A percentile compares a stretch with the other conserved stretches of the same genome.
phyloP scores from a whole-genome alignment of 2,329 filamentous ascomycete genomes.

The Fusarium sp. region DNA sequence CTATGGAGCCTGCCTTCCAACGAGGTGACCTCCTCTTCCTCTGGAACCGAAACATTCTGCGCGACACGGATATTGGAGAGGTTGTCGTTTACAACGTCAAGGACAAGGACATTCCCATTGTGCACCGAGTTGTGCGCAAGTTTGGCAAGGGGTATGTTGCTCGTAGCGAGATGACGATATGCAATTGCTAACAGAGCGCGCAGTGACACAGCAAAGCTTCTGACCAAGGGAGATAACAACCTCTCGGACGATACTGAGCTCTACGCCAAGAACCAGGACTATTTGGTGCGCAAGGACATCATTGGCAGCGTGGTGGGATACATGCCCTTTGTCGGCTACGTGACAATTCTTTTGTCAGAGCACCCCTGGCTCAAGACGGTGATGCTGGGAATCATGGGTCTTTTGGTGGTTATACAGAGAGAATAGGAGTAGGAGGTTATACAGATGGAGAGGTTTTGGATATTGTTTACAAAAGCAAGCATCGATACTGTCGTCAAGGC shows the following conservation, averaged over 20 bases:
- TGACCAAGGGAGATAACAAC: slow-evolving; percentile 99
- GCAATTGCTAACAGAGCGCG: slow-evolving; percentile 14
- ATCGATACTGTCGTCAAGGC: not conserved
- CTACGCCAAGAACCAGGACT: slow-evolving; percentile 89
- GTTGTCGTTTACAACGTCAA: slow-evolving; percentile 83
- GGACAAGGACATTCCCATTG: slow-evolving; percentile 97
- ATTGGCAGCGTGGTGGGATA: slow-evolving; percentile 94
- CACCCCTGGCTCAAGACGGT: slow-evolving; percentile 98
- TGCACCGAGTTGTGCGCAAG: slow-evolving; percentile 89
- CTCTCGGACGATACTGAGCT: slow-evolving; percentile 89
- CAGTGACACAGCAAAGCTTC: slow-evolving; percentile 75
- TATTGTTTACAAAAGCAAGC: slow-evolving; percentile 11
- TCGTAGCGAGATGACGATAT: not conserved
- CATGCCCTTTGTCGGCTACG: slow-evolving; percentile 95
- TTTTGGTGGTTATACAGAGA: slow-evolving; percentile 91
- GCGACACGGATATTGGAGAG: slow-evolving; percentile 69
- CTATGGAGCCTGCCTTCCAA: slow-evolving; percentile 88
- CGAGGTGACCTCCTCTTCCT: slow-evolving; percentile 82
- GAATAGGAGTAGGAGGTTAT: slow-evolving; percentile 68
- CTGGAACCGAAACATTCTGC: slow-evolving; percentile 78
- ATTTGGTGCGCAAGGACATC: slow-evolving; percentile 88
- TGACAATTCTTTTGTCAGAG: slow-evolving; percentile 95
- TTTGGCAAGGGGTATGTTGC: slow-evolving; percentile 70
- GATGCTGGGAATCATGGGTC: slow-evolving; percentile 93
- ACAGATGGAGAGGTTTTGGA: not conserved